Evolutionary conservation across 805 yeast genomes (phyloP), one percentile per base, ranked within the genome.

Genomic region (Candida glaebosa): DNA sequence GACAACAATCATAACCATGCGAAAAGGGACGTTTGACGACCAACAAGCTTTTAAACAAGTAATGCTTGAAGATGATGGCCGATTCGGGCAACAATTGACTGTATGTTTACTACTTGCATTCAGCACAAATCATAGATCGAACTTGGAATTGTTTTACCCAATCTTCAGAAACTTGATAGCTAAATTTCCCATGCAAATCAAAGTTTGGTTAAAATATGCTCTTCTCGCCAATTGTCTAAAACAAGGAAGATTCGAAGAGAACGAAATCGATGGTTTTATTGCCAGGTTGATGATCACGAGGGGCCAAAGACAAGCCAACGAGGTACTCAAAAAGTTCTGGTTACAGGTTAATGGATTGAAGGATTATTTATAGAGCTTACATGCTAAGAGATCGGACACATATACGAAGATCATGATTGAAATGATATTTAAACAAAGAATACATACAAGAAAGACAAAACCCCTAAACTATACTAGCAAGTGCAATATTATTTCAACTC

Each of bases 321-420:
- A 73, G 16, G 68, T 80, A 1, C 63, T 84, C 9, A 75, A 79
- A 42, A 76, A 73, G 39, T 80, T 82, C 60, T 84, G 90, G 90
- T 60, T 82, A 17, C 70, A 73, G 20, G 67, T 71, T 18, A 83
- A 82, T 47, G 82, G 84, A 1, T 57, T 79, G 39, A 59, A 71
- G 4, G 77, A 76, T 41, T 77, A 34, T 10, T 25, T 28, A 31
- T 14, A 32, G 35, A 32, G n/a, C 16, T 10, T 5, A 32, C 18
- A 32, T 19, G 18, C 5, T 34, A n/a, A 34, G 19, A 8, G 26
- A 17, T 5, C 10, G 10, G 5, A n/a, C 14, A 7, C n/a, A 15
- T 18, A 15, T 12, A 10, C 16, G 28, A 8, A 24, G 12, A 24
- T 24, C 28, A 24, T 8, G 28, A 24, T 24, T 24, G 12, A 24